Evolutionary conservation across 2,329 filamentous ascomycete genomes (phyloP).

Genomic region (Fusarium sp.): DNA sequence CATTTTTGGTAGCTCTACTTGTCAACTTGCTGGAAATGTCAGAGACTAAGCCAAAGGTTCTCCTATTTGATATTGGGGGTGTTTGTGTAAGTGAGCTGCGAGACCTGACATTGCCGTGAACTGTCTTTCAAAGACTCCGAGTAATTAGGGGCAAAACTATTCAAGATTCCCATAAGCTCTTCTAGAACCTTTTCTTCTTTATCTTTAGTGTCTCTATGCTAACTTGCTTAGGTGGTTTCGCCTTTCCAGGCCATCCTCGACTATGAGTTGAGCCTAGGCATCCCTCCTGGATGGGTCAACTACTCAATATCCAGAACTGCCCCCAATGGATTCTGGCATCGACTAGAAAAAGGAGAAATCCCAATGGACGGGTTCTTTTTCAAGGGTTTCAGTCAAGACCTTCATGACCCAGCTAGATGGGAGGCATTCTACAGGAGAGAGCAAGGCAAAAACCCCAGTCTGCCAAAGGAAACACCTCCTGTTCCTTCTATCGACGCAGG

Average conservation of each 20-base stretch:
- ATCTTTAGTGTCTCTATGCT: constrained; percentile 2
- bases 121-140: not conserved
- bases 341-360: constrained; percentile 85
- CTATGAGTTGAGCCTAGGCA: constrained; percentile 80
- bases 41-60: constrained; percentile 70
- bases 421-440: constrained; percentile 66
- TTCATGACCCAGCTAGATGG: constrained; percentile 77
- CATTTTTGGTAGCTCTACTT: too few species aligned
- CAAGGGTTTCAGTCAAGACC: constrained; percentile 76
- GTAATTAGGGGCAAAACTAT: not conserved
- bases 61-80: constrained; percentile 95
- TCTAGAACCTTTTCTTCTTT: not conserved
- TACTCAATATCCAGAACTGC: constrained; percentile 83
- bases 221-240: constrained; percentile 75
- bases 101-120: not conserved
- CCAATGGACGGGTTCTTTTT: constrained; percentile 81
- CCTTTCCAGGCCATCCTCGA: constrained; percentile 94
- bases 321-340: constrained; percentile 87
- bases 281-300: constrained; percentile 92
- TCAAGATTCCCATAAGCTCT: not conserved
- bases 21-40: constrained; percentile 11
- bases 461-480: constrained; percentile 62
- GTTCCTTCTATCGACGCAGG: constrained; percentile 80
- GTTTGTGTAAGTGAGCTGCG: constrained; percentile 80
- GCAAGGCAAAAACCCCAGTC: constrained; percentile 55